Percentiles rank a stretch among this genome's conserved stretches.
Evolutionary conservation across 192 early-diverging fungal genomes (phyloP).

Genomic region (Coemansia sp.): DNA sequence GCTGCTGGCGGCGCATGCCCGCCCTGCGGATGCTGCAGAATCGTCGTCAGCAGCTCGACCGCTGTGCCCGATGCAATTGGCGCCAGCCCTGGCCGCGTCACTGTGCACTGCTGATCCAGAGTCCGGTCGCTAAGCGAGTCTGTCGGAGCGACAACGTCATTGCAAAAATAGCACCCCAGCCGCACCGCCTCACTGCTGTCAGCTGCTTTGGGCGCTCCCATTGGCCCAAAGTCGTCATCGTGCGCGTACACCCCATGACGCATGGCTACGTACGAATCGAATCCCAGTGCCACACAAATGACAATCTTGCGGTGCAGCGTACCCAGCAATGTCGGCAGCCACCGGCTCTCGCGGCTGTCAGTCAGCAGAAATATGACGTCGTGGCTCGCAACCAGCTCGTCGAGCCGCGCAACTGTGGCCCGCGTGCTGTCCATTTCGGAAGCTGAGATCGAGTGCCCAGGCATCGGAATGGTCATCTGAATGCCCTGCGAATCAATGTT

Average conservation of each 20-base stretch:
- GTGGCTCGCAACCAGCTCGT: slow-evolving; percentile 67
- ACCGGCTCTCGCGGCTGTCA: slow-evolving; percentile 93
- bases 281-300: slow-evolving; percentile 92
- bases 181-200: slow-evolving; percentile 1
- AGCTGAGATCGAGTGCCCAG: slow-evolving; percentile 74
- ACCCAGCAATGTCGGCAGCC: slow-evolving; percentile 90
- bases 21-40: slow-evolving; percentile 72
- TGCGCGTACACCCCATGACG: slow-evolving; percentile 72
- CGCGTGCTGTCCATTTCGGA: slow-evolving; percentile 23
- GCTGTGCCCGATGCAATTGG: slow-evolving; percentile 82
- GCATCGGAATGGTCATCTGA: slow-evolving; percentile 89
- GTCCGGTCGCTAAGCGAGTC: slow-evolving; percentile 93
- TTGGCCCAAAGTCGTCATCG: slow-evolving; percentile 3
- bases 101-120: slow-evolving; percentile 97
- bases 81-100: slow-evolving; percentile 93
- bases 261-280: slow-evolving; percentile 96
- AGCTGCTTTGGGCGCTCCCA: not conserved
- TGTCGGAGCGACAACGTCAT: slow-evolving; percentile 94
- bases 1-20: slow-evolving; percentile 35
- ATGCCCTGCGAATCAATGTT: slow-evolving; percentile 70
- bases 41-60: slow-evolving; percentile 87
- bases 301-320: slow-evolving; percentile 73
- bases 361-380: slow-evolving; percentile 91
- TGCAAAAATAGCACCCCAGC: slow-evolving; percentile 98
- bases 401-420: slow-evolving; percentile 55